Percentiles rank a stretch among this genome's conserved stretches.
Conservation (phyloP, 2,329 filamentous ascomycete genomes). For the Biscogniauxia sp. region DNA sequence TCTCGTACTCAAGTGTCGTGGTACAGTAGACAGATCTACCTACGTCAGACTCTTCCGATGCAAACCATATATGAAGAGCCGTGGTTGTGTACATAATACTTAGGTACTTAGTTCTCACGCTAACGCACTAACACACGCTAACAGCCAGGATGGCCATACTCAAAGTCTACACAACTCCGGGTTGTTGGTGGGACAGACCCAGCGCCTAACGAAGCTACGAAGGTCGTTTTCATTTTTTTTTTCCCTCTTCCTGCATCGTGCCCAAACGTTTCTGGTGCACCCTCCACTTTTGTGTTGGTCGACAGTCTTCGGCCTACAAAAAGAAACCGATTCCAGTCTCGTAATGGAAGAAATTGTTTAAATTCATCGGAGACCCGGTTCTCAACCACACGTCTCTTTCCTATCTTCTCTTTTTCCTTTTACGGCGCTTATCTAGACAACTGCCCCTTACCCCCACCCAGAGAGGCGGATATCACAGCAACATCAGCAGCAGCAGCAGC, state of each 20-base stretch:
- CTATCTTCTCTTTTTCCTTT: neutral
- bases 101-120: neutral
- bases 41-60: neutral
- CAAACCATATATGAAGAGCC: neutral
- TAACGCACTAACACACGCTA: constrained; percentile 1
- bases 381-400: neutral
- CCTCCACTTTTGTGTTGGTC: neutral
- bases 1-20: too few species aligned
- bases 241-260: neutral
- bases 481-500: too few species aligned
- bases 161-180: neutral
- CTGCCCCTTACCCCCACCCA: neutral
- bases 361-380: neutral
- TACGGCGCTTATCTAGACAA: neutral
- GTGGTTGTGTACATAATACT: neutral
- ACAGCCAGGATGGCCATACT: neutral
- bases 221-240: too few species aligned
- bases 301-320: neutral
- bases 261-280: neutral
- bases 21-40: neutral
- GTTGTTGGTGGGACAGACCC: neutral
- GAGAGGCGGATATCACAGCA: neutral
- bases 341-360: neutral
- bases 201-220: neutral
- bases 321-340: neutral